Conservation (phyloP, 2,329 filamentous ascomycete species). For the Thielaviopsis euricoi region DNA sequence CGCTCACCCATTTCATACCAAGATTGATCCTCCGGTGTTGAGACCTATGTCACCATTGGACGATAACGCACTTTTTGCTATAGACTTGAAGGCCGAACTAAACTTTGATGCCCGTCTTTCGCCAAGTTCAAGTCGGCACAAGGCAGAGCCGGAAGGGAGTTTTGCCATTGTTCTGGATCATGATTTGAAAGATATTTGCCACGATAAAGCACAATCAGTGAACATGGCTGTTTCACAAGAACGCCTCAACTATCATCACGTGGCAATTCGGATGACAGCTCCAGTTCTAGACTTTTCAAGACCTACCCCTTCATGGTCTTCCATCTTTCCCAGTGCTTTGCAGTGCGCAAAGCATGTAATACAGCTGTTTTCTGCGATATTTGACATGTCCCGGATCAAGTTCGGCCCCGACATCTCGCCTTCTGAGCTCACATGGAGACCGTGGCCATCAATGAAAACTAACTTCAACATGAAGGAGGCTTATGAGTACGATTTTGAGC, state of each 20-base stretch:
- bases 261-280: conserved; percentile 17
- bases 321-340: not conserved
- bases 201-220: not conserved
- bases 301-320: conserved; percentile 15
- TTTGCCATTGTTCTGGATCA: not conserved
- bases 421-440: not conserved
- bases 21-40: conserved; percentile 5
- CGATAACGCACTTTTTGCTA: not conserved
- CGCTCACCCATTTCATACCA: not conserved
- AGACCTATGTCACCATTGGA: not conserved
- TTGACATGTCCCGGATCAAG: not conserved
- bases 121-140: not conserved
- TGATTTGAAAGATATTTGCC: not conserved
- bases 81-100: conserved; percentile 1
- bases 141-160: not conserved
- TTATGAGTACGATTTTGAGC: not conserved
- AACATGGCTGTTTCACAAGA: conserved; percentile 16
- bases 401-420: not conserved
- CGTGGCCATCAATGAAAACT: not conserved
- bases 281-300: conserved; percentile 17
- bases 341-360: not conserved
- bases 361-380: not conserved
- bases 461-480: not conserved
- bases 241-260: conserved; percentile 15
- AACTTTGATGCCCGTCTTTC: not conserved